Base-by-base conservation (phyloP, 1,284 basidiomycete genomes). In the Ganoderma resinaceum region DNA sequence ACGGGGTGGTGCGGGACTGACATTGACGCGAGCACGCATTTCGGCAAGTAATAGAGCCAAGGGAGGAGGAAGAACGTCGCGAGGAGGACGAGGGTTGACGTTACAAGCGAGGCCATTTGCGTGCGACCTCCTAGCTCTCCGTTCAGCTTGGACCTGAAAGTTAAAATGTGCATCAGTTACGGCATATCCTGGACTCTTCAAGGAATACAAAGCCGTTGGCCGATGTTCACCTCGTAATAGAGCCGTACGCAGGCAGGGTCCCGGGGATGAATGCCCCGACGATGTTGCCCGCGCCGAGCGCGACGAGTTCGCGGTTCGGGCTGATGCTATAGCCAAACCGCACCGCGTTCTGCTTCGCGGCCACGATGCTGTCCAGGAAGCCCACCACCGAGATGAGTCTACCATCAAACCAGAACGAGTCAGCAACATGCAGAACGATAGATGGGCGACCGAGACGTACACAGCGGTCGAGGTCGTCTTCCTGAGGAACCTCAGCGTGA, bases 221-320 rank as follows among this genome's bases (percentile, higher is more conserved):
- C 1, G 14, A 3, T 62, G 53, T 76, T 64, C 64, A 90, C 91
- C 93, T 85, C 0, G 96, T 95, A 71, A 97, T 95, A 2, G 93
- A 94, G 1, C 96, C 96, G 77, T 91, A 97, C 0, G 95, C 94
- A 1, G 96, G 95, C 3, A 98, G 83, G 0, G 93, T 92, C 0
- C 96, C 96, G 4, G 94, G 93, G 65, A 97, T 82, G 75, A 96
- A 92, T 0, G 94, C 92, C 0, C 86, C 90, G 2, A 83, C 86
- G 31, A 98, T 82, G 78, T 98, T 98, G 5, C 90, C 89, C 16
- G 92, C 89, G 60, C 95, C 91, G n/a, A 96, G 82, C 0, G 95
- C 95, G 52, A 96, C 95, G 2, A 96, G 84, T 78, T 98, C 96
- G 46, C 96, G 90, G 77, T 98, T 98, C 0, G 96, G 95, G 72